phyloP scores from a whole-genome alignment of 2,329 filamentous ascomycete genomes.

The Xylariaceae sp. region DNA sequence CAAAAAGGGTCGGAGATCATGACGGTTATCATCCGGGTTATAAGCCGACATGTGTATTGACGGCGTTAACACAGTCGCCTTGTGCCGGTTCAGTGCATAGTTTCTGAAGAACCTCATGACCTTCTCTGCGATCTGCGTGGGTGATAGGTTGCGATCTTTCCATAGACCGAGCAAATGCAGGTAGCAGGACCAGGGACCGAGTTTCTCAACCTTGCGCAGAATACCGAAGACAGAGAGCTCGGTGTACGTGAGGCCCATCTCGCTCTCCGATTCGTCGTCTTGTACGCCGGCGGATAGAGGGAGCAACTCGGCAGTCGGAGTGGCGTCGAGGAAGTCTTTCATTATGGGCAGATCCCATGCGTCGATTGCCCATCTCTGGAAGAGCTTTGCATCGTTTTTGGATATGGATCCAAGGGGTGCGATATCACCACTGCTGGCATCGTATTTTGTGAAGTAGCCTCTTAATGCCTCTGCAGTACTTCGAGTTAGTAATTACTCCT shows the following conservation, averaged over 20 bases:
- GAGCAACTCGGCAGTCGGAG: constrained; percentile 11
- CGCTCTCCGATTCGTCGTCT: constrained; percentile 13
- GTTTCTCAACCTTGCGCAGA: background rate
- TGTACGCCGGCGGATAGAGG: constrained; percentile 12
- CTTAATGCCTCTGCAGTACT: constrained; percentile 5
- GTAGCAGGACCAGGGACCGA: constrained; percentile 14
- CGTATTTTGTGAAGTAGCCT: constrained; percentile 3
- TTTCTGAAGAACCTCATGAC: constrained; percentile 12
- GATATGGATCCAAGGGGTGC: constrained; percentile 7
- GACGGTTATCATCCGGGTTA: constrained; percentile 16
- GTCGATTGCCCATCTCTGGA: constrained; percentile 8
- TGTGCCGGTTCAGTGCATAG: constrained; percentile 12
- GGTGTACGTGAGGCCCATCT: constrained; percentile 12
- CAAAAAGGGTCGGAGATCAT: constrained; percentile 10
- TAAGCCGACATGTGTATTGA: constrained; percentile 12
- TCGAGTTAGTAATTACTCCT: too few species aligned
- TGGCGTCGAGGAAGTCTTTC: constrained; percentile 7
- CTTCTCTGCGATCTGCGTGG: constrained; percentile 12
- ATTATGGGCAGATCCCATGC: constrained; percentile 6
- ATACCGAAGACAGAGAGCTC: constrained; percentile 13
- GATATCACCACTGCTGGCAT: constrained; percentile 7
- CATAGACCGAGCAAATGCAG: constrained; percentile 9
- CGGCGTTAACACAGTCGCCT: constrained; percentile 8
- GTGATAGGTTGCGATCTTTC: constrained; percentile 11
- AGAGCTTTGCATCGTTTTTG: constrained; percentile 11